Evolutionary conservation across 1,139 yeast species (phyloP), one percentile per base, ranked within the genome.

Genomic region (Meyerozyma smithsonii): DNA sequence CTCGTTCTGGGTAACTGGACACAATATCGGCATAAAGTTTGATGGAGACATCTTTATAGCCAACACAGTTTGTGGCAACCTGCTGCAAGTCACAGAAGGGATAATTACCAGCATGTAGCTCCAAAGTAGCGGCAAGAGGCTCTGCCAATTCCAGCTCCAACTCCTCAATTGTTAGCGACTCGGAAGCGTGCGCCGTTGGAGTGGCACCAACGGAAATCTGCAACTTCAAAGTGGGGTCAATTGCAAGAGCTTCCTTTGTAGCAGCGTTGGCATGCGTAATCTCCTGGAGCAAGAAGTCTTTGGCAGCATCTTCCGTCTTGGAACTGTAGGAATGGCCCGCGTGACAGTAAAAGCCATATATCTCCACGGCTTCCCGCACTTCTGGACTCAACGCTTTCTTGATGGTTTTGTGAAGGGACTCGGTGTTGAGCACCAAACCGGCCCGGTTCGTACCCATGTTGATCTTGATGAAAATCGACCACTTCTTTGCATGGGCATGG

Each of bases 91-190:
- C 94, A 52, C 84, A 79, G 50, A 81, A 74, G 3, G 83, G 73
- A 52, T 82, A 84, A 55, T 84, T 84, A 11, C 95, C 95, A 12
- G 92, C 92, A 55, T 85, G 95, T 15, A 85, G 58, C 50, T 85
- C 95, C 38, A 85, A 61, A 1, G 57, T 57, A 4, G 81, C 84
- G 19, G 59, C 50, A 28, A 77, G 51, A n/a, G 54, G 45, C 40
- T 51, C 57, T 4, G 62, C 61, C 6, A 66, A 39, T n/a, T 44
- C 37, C 0, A 42, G 26, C 35, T 41, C 48, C 35, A 60, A 45
- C 35, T 58, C 66, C 17, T 42, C 49, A 3, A 34, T 16, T 1
- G 60, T 52, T 25, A 63, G 47, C 12, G 47, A 33, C 36, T 66
- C 69, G 2, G 84, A 67, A 0, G 87, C 77, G 50, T 82, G 88